Evolutionary conservation across 768 basidiomycete species (phyloP).

Genomic region (Pleurotus citrinopileatus): DNA sequence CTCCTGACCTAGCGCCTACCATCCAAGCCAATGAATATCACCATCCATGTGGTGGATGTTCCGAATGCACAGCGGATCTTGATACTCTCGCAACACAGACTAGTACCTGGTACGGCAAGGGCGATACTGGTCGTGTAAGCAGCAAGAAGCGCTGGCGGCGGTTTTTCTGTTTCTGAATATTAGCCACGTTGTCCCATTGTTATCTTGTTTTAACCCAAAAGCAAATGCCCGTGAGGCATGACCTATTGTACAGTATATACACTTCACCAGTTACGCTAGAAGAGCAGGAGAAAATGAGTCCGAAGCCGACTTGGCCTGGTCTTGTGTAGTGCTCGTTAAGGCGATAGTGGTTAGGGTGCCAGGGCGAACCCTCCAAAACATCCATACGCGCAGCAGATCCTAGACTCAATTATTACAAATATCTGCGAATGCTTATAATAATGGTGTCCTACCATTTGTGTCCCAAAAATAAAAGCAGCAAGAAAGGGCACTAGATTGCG

Average conservation of each 20-base stretch:
- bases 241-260: too few species aligned
- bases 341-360: too few species aligned
- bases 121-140: too few species aligned
- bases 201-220: background rate
- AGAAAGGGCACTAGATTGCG: constrained; percentile 21
- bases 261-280: too few species aligned
- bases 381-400: background rate
- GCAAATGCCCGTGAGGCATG: too few species aligned
- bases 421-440: background rate
- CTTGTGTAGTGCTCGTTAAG: background rate
- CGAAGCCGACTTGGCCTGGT: background rate
- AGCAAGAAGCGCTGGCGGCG: background rate
- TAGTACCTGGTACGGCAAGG: too few species aligned
- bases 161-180: background rate
- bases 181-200: background rate
- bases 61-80: background rate
- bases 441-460: constrained; percentile 19
- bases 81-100: background rate
- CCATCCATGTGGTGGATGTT: background rate
- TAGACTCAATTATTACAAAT: background rate
- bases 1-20: constrained; percentile 28
- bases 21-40: constrained; percentile 11
- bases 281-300: too few species aligned
- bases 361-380: background rate
- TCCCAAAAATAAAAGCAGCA: constrained; percentile 22